Evolutionary conservation across 208 protist genomes (phyloP).

Genomic region (Leptomonas pyrrhocoris): DNA sequence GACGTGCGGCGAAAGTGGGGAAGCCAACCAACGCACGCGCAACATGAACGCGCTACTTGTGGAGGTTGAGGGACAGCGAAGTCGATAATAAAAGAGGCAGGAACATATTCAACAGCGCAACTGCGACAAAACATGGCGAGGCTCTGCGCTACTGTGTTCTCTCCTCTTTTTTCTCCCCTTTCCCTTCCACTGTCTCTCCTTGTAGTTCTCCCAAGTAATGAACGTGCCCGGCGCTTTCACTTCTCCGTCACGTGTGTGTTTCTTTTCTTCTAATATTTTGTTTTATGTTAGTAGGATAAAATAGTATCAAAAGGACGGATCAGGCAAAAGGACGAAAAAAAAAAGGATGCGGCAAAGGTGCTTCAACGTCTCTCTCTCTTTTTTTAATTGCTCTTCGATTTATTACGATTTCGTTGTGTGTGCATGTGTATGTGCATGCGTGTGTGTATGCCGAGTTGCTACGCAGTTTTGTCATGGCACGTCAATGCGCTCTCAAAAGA

Average conservation of each 20-base stretch:
- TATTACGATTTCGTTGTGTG: too few species aligned
- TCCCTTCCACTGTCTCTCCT: not conserved
- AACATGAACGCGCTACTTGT: too few species aligned
- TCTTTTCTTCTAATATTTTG: not conserved
- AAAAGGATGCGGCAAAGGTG: not conserved
- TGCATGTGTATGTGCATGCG: not conserved
- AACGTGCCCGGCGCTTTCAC: not conserved
- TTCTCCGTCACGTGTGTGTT: not conserved
- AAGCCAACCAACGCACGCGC: too few species aligned
- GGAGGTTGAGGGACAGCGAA: too few species aligned
- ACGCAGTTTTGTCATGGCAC: not conserved
- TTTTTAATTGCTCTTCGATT: too few species aligned
- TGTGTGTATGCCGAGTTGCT: slow-evolving; percentile 46
- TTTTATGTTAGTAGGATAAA: slow-evolving; percentile 8
- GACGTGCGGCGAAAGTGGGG: too few species aligned
- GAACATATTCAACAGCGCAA: too few species aligned
- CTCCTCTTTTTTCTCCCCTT: not conserved
- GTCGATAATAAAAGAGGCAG: too few species aligned
- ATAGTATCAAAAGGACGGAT: not conserved
- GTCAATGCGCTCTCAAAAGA: slow-evolving; percentile 70
- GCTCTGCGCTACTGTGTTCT: too few species aligned
- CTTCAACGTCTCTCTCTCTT: too few species aligned
- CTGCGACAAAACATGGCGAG: too few species aligned
- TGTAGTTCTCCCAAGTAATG: too few species aligned
- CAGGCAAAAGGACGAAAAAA: not conserved